Evolutionary conservation across 192 early-diverging fungal species (phyloP).

Genomic region (Pilaira anomala): DNA sequence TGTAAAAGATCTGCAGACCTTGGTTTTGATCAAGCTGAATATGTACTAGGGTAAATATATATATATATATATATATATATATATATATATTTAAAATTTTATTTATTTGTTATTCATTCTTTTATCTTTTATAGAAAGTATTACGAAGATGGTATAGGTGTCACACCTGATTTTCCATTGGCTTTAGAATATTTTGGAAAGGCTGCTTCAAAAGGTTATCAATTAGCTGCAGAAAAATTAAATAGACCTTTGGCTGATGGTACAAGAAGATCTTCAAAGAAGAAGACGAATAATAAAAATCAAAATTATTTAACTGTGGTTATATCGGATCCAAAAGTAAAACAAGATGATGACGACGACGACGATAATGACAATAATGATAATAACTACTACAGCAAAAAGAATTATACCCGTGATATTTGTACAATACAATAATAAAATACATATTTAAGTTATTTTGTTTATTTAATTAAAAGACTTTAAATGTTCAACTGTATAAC

Average conservation of each 20-base stretch:
- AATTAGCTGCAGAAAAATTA: slow-evolving; percentile 26
- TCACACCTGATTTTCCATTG: slow-evolving; percentile 20
- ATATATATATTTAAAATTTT: background rate
- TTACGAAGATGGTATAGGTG: slow-evolving; percentile 38
- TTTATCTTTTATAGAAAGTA: slow-evolving; percentile 18
- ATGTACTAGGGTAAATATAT: slow-evolving; percentile 75
- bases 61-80: slow-evolving; percentile 1
- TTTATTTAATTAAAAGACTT: too few relatives aligned
- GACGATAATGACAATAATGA: background rate
- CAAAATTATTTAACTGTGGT: background rate
- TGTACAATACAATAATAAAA: too few relatives aligned
- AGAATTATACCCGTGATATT: too few relatives aligned
- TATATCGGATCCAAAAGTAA: background rate
- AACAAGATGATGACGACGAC: background rate
- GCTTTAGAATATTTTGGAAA: slow-evolving; percentile 35
- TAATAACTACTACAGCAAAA: background rate
- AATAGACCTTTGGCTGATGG: slow-evolving; percentile 20
- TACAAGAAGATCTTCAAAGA: background rate
- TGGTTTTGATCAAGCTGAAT: slow-evolving; percentile 78
- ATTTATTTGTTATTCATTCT: background rate
- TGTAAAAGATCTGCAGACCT: slow-evolving; percentile 77
- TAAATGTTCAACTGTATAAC: slow-evolving; percentile 23
- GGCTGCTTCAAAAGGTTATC: slow-evolving; percentile 36
- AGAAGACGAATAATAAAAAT: background rate
- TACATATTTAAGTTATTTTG: too few relatives aligned